Conservation (phyloP, 441 rosid species). For the Cnidoscolus chayamansa region DNA sequence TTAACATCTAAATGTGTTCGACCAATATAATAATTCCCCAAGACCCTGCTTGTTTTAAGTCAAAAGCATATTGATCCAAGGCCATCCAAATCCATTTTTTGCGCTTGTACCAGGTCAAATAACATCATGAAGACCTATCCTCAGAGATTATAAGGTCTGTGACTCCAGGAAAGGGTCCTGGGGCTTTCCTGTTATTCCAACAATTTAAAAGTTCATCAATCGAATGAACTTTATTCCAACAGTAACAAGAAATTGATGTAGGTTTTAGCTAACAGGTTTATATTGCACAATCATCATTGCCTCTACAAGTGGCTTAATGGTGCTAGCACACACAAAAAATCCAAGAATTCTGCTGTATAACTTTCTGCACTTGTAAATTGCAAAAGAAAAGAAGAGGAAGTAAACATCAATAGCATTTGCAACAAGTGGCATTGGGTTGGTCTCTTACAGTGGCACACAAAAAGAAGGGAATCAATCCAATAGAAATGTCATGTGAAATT, state of each 20-base stretch:
- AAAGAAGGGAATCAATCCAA: conserved; percentile 72
- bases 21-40: no score
- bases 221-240: neutral
- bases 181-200: neutral
- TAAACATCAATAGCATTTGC: neutral
- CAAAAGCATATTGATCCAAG: neutral
- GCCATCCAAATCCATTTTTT: neutral
- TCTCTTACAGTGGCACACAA: conserved; percentile 70
- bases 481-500: conserved; percentile 57
- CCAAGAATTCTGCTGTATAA: neutral
- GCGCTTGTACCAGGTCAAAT: neutral
- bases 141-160: neutral
- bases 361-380: neutral
- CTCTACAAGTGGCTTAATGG: neutral
- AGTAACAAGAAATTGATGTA: neutral
- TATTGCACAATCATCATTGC: neutral
- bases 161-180: neutral
- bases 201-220: conserved; percentile 1
- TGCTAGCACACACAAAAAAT: neutral
- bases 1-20: no score
- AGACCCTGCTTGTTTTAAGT: no score
- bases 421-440: neutral
- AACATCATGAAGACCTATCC: neutral
- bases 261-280: neutral
- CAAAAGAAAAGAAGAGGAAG: neutral